Conservation (phyloP, 768 basidiomycete genomes). For the Phaffia australis region DNA sequence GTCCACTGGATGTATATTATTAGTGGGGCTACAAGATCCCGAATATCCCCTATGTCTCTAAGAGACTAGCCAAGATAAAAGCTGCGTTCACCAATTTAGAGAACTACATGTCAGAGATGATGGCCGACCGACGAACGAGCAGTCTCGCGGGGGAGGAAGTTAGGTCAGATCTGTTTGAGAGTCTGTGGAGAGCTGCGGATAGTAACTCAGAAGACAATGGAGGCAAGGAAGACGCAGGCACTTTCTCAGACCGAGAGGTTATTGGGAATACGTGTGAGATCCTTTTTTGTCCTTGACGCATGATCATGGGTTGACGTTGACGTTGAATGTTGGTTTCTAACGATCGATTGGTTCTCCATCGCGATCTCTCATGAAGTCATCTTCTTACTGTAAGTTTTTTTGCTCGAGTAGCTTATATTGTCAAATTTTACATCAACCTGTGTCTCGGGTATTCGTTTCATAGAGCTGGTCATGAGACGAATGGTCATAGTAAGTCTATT, state of each 20-base stretch:
- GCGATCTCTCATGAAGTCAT: background rate
- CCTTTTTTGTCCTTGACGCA: no score
- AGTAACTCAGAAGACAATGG: slow-evolving; percentile 13
- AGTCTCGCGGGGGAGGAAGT: background rate
- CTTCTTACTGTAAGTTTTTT: slow-evolving; percentile 5
- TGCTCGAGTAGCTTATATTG: no score
- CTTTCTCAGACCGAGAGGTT: slow-evolving; percentile 13
- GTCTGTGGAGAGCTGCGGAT: background rate
- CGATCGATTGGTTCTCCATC: background rate
- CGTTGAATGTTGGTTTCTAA: no score
- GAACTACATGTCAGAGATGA: slow-evolving; percentile 10
- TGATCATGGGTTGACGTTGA: no score
- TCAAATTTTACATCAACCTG: background rate
- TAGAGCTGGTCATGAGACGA: slow-evolving; percentile 15
- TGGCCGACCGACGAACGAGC: background rate
- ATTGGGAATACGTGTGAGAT: slow-evolving; percentile 14
- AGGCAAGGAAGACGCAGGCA: no score
- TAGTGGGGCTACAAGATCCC: background rate
- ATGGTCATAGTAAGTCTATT: no score
- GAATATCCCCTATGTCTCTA: background rate
- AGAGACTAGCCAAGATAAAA: background rate
- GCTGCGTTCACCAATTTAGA: slow-evolving; percentile 17
- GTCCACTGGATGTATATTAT: background rate
- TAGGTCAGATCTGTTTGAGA: slow-evolving; percentile 7
- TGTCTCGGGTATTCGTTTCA: background rate